phyloP scores from a whole-genome alignment of 768 basidiomycete species.

The Baorangia bicolor region DNA sequence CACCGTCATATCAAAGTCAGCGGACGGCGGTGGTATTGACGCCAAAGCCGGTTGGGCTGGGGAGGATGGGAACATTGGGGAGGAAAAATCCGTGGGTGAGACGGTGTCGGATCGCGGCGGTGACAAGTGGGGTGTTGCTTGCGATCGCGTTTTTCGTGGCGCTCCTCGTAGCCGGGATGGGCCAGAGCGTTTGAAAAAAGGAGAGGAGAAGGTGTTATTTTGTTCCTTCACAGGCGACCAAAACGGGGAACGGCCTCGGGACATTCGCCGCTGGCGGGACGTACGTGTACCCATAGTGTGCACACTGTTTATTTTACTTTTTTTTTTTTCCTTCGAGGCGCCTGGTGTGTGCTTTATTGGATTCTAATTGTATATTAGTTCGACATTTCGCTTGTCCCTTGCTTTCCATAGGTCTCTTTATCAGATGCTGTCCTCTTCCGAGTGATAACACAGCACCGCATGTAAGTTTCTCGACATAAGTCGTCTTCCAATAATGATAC shows the following conservation, averaged over 20 bases:
- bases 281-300: too few relatives aligned
- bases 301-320: neutral
- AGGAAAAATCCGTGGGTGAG: conserved; percentile 38
- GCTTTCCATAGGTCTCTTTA: too few relatives aligned
- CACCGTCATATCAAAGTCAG: conserved; percentile 22
- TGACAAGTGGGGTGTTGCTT: conserved; percentile 55
- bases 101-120: conserved; percentile 58
- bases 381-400: neutral
- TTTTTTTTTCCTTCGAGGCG: neutral
- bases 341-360: conserved; percentile 1
- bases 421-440: neutral
- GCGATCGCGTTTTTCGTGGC: conserved; percentile 49
- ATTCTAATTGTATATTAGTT: conserved; percentile 9
- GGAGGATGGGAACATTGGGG: conserved; percentile 7
- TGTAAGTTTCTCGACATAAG: neutral
- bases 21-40: conserved; percentile 20
- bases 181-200: neutral
- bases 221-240: neutral
- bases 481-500: too few relatives aligned
- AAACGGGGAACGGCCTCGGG: neutral
- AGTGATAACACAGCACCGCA: too few relatives aligned
- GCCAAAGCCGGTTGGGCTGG: conserved; percentile 13
- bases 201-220: neutral
- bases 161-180: conserved; percentile 36
- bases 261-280: neutral